These are phyloP conservation scores for Chimonanthus praecox DNA, from an alignment of 164 flowering plant species.

Conservation along the genomic window DNA sequence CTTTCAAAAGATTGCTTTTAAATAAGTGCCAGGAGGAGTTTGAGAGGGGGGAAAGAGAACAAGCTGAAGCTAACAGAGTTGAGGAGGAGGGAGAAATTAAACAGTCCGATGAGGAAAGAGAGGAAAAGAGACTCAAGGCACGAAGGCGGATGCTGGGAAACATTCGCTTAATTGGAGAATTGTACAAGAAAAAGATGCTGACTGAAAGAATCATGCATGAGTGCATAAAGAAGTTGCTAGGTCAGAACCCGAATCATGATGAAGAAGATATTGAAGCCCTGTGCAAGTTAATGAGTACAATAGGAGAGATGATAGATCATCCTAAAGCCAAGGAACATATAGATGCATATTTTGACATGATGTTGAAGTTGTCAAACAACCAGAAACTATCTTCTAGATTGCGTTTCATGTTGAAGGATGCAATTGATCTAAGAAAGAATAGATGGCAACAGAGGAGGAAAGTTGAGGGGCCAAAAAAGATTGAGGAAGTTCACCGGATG, in stretches of 20 bases:
- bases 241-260: conserved; percentile 58
- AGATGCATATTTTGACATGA: conserved; percentile 79
- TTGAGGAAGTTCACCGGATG: conserved; percentile 98
- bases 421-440: conserved; percentile 88
- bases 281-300: conserved; percentile 96
- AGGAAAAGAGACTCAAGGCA: conserved; percentile 57
- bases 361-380: conserved; percentile 59
- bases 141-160: conserved; percentile 83
- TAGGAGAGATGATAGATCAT: conserved; percentile 92
- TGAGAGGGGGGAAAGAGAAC: conserved; percentile 80
- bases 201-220: conserved; percentile 88
- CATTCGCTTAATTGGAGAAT: conserved; percentile 77
- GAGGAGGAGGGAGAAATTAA: conserved; percentile 64
- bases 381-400: conserved; percentile 81
- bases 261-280: conserved; percentile 90
- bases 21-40: conserved; percentile 94
- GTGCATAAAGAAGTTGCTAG: conserved; percentile 69
- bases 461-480: conserved; percentile 96
- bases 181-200: conserved; percentile 82
- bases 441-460: conserved; percentile 96
- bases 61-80: conserved; percentile 68
- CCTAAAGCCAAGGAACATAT: conserved; percentile 74
- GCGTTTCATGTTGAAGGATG: conserved; percentile 88
- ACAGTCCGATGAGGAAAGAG: conserved; percentile 64
- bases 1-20: conserved; percentile 68